Conservation (phyloP, 352 stramenopile genomes). For the Phytophthora syringae region DNA sequence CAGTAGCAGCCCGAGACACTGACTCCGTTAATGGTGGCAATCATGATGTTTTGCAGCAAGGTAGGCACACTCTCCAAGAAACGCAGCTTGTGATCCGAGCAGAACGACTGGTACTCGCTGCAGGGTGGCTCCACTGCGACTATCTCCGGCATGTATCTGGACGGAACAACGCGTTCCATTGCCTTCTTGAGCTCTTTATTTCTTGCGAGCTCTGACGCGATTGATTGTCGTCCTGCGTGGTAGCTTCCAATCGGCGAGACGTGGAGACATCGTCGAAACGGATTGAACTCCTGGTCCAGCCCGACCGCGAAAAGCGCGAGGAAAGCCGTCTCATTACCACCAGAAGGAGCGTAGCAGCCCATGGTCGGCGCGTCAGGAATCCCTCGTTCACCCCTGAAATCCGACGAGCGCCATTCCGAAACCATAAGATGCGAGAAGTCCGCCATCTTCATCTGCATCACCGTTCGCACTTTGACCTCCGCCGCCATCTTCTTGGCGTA, state of each 20-base stretch:
- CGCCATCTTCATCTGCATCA: conserved; percentile 62
- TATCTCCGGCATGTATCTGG: conserved; percentile 56
- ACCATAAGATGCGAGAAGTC: conserved; percentile 70
- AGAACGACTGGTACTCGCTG: conserved; percentile 47
- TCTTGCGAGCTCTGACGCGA: conserved; percentile 27
- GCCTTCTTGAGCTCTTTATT: conserved; percentile 49
- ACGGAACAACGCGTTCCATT: conserved; percentile 42
- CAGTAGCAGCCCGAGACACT: conserved; percentile 39
- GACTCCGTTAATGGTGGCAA: conserved; percentile 65
- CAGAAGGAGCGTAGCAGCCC: background rate
- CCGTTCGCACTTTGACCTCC: conserved; percentile 51
- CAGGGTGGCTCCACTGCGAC: conserved; percentile 55
- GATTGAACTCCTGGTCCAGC: conserved; percentile 72
- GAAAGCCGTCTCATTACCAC: conserved; percentile 27
- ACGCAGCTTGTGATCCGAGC: conserved; percentile 49
- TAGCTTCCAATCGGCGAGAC: conserved; percentile 38
- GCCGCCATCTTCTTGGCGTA: conserved; percentile 65
- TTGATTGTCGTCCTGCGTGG: conserved; percentile 10
- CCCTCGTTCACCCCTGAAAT: background rate
- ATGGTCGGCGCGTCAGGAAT: background rate
- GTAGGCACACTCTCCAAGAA: conserved; percentile 66
- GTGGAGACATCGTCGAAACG: conserved; percentile 67
- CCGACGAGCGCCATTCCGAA: conserved; percentile 49
- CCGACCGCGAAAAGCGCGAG: conserved; percentile 64
- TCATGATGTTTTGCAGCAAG: conserved; percentile 67